phyloP scores from a whole-genome alignment of 2,329 filamentous ascomycete genomes.

The Penicillium olsonii region DNA sequence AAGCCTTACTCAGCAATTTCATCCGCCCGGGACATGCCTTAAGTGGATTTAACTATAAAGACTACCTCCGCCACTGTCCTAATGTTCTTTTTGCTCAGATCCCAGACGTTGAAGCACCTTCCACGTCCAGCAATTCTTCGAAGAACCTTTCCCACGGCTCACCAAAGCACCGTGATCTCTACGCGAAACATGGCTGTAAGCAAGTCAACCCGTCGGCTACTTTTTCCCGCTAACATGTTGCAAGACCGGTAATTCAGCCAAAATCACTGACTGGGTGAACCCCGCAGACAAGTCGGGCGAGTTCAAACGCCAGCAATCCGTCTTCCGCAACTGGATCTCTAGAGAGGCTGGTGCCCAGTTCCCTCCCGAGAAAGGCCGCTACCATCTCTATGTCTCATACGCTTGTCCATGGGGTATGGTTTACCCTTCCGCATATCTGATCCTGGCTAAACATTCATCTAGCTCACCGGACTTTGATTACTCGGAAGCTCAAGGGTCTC shows the following conservation, averaged over 20 bases:
- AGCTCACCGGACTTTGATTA: conserved; percentile 85
- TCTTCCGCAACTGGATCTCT: conserved; percentile 80
- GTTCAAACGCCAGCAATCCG: conserved; percentile 84
- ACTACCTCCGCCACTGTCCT: not conserved
- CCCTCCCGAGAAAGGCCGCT: conserved; percentile 82
- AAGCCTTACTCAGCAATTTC: conserved; percentile 29
- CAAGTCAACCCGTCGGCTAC: not conserved
- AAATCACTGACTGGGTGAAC: conserved; percentile 82
- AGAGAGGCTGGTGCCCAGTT: conserved; percentile 71
- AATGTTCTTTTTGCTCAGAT: conserved; percentile 30
- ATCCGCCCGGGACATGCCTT: too few relatives aligned
- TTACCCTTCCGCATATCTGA: too few relatives aligned
- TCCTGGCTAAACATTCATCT: conserved; percentile 18
- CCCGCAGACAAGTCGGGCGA: conserved; percentile 78
- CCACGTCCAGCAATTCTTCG: conserved; percentile 14
- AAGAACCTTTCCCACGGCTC: conserved; percentile 12
- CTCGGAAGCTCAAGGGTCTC: conserved; percentile 85
- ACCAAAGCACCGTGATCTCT: conserved; percentile 20
- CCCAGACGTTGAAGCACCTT: conserved; percentile 23
- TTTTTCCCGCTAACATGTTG: not conserved
- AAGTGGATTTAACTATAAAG: conserved; percentile 14
- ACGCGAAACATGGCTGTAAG: conserved; percentile 39
- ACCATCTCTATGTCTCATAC: conserved; percentile 94
- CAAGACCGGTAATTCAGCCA: conserved; percentile 37
- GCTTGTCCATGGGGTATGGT: conserved; percentile 81